phyloP scores from a whole-genome alignment of 108 stramenopile species.

The Skeletonema marinoi region DNA sequence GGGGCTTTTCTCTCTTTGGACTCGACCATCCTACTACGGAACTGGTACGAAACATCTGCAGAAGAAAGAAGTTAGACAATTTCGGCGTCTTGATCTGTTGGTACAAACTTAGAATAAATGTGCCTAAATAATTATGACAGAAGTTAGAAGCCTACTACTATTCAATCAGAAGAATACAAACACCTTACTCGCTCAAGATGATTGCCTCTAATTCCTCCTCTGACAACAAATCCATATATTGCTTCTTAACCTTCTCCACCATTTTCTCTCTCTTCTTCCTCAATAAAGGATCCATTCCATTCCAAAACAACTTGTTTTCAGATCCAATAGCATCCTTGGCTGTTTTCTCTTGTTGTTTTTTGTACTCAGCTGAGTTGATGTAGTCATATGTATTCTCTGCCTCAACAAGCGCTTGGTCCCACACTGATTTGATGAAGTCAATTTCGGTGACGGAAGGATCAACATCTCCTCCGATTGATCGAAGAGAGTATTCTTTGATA shows the following conservation, averaged over 20 bases:
- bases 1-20: too few relatives aligned
- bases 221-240: constrained; percentile 31
- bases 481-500: constrained; percentile 68
- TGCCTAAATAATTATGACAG: background rate
- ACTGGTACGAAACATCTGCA: too few relatives aligned
- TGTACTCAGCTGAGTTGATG: constrained; percentile 21
- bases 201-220: constrained; percentile 32
- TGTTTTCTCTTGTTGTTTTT: constrained; percentile 3
- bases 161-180: background rate
- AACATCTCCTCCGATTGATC: constrained; percentile 52
- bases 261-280: constrained; percentile 32
- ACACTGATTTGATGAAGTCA: constrained; percentile 62
- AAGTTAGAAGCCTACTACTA: background rate
- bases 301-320: constrained; percentile 24
- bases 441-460: constrained; percentile 56
- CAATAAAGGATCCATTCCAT: constrained; percentile 24
- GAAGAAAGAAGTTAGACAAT: too few relatives aligned
- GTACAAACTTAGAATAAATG: too few relatives aligned
- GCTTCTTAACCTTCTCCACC: constrained; percentile 29
- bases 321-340: background rate
- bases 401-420: constrained; percentile 74
- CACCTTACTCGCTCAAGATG: constrained; percentile 9
- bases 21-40: too few relatives aligned
- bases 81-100: too few relatives aligned
- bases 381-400: constrained; percentile 60